Base-by-base conservation (phyloP, 1,284 basidiomycete species). In the Wolfiporia cocos region DNA sequence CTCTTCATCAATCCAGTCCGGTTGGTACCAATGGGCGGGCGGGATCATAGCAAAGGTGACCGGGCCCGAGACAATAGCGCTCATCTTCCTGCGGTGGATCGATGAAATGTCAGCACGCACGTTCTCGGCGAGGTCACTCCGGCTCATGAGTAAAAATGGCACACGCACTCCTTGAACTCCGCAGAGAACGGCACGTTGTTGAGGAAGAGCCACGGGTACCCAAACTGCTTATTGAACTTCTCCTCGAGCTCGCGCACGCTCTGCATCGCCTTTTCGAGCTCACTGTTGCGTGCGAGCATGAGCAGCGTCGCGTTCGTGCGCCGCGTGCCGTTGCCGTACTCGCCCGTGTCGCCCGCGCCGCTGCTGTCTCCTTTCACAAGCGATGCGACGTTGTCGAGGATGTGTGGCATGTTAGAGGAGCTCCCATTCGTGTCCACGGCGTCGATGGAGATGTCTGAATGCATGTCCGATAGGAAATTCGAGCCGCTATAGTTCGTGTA, bases 11-110 rank as follows among this genome's bases (percentile, higher is more conserved):
- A 92, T 88, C 76, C 78, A 91, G 32, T 75, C 68, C 1, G 93
- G 92, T 58, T 95, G 92, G 50, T 74, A 69, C 94, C 94, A 97
- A 51, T 93, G 73, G 2, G 89, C 81, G 9, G 65, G 63, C 1
- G 78, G 71, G 14, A 80, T 71, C 5, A 65, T 47, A 0, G 68
- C 74, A 44, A 74, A 77, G 31, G 68, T 59, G 1, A 70, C 58
- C n/a, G 59, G 54, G 4, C 70, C 61, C 2, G 57, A 52, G 0
- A 62, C 67, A 6, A 73, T 42, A n/a, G 64, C 62, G 11, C 60
- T 61, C 4, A 75, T 55, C 1, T 67, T 67, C 18, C 74, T 76
- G 22, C 36, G 19, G 10, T n/a, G n/a, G n/a, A n/a, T n/a, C 7
- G 23, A 14, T 1, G 12, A 18, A 14, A 34, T n/a, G n/a, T n/a